Percentiles rank a stretch among this genome's conserved stretches.
These are phyloP conservation scores for Xylariaceae sp. DNA, from an alignment of 2,329 filamentous ascomycete species.

Conservation along the genomic window DNA sequence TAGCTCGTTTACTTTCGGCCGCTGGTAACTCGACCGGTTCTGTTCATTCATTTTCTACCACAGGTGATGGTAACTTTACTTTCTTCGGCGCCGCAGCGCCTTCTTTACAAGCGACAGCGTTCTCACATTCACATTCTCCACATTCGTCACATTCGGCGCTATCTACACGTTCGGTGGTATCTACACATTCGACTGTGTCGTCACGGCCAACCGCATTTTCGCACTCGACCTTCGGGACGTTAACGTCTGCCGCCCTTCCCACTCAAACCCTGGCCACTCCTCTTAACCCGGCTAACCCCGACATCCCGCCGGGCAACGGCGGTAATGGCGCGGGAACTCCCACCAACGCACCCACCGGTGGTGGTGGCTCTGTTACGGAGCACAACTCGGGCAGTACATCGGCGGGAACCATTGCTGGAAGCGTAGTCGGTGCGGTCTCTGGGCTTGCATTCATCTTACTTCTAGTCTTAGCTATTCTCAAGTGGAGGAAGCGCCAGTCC, in stretches of 20 bases:
- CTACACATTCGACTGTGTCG: background rate
- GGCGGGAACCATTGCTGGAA: slow-evolving; percentile 44
- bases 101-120: background rate
- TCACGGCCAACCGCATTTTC: slow-evolving; percentile 4
- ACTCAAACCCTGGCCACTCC: slow-evolving; percentile 6
- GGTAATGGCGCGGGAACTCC: slow-evolving; percentile 23
- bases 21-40: slow-evolving; percentile 22
- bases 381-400: slow-evolving; percentile 20
- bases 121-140: background rate
- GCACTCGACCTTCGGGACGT: slow-evolving; percentile 9
- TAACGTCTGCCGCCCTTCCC: slow-evolving; percentile 16
- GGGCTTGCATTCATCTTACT: slow-evolving; percentile 53
- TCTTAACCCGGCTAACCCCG: slow-evolving; percentile 17
- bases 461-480: slow-evolving; percentile 48
- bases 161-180: background rate
- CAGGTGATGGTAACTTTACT: slow-evolving; percentile 18
- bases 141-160: background rate
- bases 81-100: slow-evolving; percentile 7
- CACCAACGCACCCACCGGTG: background rate
- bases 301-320: slow-evolving; percentile 21
- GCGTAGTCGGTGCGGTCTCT: slow-evolving; percentile 54
- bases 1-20: slow-evolving; percentile 22
- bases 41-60: slow-evolving; percentile 23
- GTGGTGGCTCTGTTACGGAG: slow-evolving; percentile 5
- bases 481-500: slow-evolving; percentile 49